Base-by-base conservation (phyloP, 1,284 basidiomycete genomes). In the Mycosarcoma mackinlayi region DNA sequence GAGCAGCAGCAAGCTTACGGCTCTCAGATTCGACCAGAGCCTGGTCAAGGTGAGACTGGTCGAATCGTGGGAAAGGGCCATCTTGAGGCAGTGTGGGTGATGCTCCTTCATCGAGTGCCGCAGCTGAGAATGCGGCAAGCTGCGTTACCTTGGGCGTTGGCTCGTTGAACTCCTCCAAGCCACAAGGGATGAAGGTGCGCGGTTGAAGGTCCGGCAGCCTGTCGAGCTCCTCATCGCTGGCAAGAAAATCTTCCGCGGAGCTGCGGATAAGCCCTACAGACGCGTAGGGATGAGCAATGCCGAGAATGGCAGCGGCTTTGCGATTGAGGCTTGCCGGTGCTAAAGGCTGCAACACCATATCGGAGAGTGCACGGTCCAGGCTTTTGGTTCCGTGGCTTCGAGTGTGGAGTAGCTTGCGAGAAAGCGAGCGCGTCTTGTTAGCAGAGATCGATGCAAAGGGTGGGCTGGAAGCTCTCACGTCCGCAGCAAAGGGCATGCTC, bases 51-150 rank as follows among this genome's bases (percentile, higher is more conserved):
- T 54, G 53, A 18, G 53, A 47, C 13, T 40, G 42, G 23, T 55
- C 51, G 21, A 63, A 52, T 14, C 48, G 31, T 33, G 44, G 47
- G 42, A 70, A 60, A 13, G 44, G 21, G 2, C 61, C 52, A 19
- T 64, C 67, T n/a, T 70, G 42, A 41, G 67, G 61, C 33, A 60
- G 34, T 9, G 66, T 69, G 14, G 67, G 67, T n/a, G 67, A 57
- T 9, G 53, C 62, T 25, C 30, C 67, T 44, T 65, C 57, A 18
- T 70, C 67, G 0, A 64, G 53, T 19, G 61, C 61, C 5, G 61
- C 67, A 37, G 57, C 61, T 6, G 61, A 56, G 41, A 65, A 60
- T 4, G 66, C 52, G 11, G 60, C 56, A 8, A 69, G 50, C 49
- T 69, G 66, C 4, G 57, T 40, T 5, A 60, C 57, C n/a, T 64